phyloP scores from a whole-genome alignment of 2,329 filamentous ascomycete genomes.

The Fusarium liriodendri region DNA sequence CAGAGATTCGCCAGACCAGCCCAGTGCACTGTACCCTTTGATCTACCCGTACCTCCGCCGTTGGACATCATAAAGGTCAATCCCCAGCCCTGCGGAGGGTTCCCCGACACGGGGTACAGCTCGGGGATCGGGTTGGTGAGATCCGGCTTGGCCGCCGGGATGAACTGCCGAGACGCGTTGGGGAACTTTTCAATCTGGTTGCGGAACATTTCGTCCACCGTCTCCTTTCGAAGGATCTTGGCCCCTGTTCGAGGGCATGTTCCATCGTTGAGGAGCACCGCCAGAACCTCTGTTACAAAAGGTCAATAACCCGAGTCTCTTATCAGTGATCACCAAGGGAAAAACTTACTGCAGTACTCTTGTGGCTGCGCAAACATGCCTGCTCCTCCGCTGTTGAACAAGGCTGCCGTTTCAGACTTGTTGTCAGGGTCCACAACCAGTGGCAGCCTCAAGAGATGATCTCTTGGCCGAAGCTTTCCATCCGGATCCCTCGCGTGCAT shows the following conservation, averaged over 20 bases:
- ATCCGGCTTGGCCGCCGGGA: slow-evolving; percentile 60
- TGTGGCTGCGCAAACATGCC: slow-evolving; percentile 69
- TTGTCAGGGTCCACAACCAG: slow-evolving; percentile 51
- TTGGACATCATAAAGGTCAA: slow-evolving; percentile 67
- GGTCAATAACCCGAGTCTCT: not conserved
- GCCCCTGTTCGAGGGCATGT: slow-evolving; percentile 65
- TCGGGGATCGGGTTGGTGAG: slow-evolving; percentile 61
- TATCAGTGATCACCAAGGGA: no score
- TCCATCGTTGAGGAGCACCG: slow-evolving; percentile 73
- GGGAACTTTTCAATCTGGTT: slow-evolving; percentile 71
- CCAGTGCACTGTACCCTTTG: slow-evolving; percentile 64
- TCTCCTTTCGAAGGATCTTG: slow-evolving; percentile 65
- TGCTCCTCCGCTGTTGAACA: slow-evolving; percentile 71
- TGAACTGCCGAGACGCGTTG: slow-evolving; percentile 59
- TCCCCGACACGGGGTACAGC: slow-evolving; percentile 57
- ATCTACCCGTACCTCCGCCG: slow-evolving; percentile 63
- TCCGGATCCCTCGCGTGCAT: slow-evolving; percentile 65
- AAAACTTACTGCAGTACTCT: slow-evolving; percentile 67
- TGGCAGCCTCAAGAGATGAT: slow-evolving; percentile 63
- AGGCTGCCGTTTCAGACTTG: slow-evolving; percentile 53
- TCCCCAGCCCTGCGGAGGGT: slow-evolving; percentile 73
- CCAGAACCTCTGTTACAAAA: slow-evolving; percentile 62
- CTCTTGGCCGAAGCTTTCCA: slow-evolving; percentile 53
- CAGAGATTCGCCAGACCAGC: slow-evolving; percentile 69
- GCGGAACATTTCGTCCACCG: slow-evolving; percentile 72